A percentile compares a stretch with the other conserved stretches of the same genome.
Conservation (phyloP, 371 early-diverging fungal species). For the Ordospora colligata region DNA sequence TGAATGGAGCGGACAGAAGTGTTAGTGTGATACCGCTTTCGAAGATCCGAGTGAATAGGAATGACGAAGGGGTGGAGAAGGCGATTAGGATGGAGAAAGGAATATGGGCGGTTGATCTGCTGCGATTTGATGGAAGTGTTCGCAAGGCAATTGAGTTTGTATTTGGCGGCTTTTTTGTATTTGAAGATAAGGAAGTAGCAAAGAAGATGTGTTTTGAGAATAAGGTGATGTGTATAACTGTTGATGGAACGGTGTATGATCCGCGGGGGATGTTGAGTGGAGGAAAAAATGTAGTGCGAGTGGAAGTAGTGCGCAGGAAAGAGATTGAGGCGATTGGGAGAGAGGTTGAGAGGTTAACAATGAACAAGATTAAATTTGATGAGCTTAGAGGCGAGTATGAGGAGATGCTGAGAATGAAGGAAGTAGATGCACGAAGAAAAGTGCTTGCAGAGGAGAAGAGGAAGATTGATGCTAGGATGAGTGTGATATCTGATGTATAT, state of each 20-base stretch:
- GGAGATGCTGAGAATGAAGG: background rate
- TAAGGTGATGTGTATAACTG: constrained; percentile 69
- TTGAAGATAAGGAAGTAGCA: constrained; percentile 65
- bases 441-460: constrained; percentile 26
- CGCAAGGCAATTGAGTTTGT: constrained; percentile 78
- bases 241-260: constrained; percentile 95
- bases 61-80: constrained; percentile 41
- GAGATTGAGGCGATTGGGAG: constrained; percentile 23
- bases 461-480: background rate
- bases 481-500: constrained; percentile 61
- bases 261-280: constrained; percentile 90
- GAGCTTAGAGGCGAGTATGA: background rate
- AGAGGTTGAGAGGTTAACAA: background rate
- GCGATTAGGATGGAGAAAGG: constrained; percentile 61
- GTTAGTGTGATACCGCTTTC: constrained; percentile 90
- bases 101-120: constrained; percentile 69
- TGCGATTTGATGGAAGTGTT: constrained; percentile 68
- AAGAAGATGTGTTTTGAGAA: constrained; percentile 71
- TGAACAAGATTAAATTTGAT: background rate
- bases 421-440: constrained; percentile 17
- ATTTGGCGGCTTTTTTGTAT: constrained; percentile 78
- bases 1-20: constrained; percentile 71
- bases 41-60: constrained; percentile 66
- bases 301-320: constrained; percentile 42
- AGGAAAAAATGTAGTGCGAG: constrained; percentile 65